phyloP scores from a whole-genome alignment of 352 stramenopile genomes.

The Globisporangium cederbergense region DNA sequence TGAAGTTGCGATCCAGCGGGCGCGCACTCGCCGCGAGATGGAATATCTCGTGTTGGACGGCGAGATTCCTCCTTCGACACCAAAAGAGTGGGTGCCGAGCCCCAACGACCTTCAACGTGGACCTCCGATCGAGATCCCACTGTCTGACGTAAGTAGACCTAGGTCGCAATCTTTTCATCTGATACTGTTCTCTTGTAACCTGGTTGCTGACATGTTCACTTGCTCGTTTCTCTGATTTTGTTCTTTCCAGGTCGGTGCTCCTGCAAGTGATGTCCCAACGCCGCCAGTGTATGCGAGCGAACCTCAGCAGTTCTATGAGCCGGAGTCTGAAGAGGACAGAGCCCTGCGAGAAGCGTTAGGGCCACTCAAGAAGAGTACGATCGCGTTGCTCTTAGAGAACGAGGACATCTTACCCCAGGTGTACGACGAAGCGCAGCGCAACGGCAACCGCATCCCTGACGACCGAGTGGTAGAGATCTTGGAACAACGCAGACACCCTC shows the following conservation, averaged over 20 bases:
- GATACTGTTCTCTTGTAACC: not conserved
- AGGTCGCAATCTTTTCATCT: not conserved
- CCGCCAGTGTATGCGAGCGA: slow-evolving; percentile 3
- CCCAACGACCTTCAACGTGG: slow-evolving; percentile 60
- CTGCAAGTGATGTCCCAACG: slow-evolving; percentile 3
- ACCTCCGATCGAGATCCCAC: slow-evolving; percentile 53
- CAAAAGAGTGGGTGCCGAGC: slow-evolving; percentile 73
- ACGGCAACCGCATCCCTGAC: slow-evolving; percentile 74
- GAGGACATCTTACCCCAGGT: slow-evolving; percentile 73
- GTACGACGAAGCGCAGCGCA: slow-evolving; percentile 76
- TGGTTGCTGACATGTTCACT: not conserved
- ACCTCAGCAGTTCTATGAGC: slow-evolving; percentile 16
- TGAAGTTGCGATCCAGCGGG: slow-evolving; percentile 64
- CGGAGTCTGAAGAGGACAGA: slow-evolving; percentile 51
- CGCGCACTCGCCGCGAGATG: slow-evolving; percentile 72
- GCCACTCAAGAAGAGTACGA: slow-evolving; percentile 68
- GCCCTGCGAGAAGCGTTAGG: slow-evolving; percentile 64
- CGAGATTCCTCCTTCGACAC: slow-evolving; percentile 69
- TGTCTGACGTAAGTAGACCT: slow-evolving; percentile 49
- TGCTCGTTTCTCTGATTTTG: not conserved
- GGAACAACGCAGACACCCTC: slow-evolving; percentile 50
- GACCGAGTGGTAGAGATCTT: slow-evolving; percentile 77
- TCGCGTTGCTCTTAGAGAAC: slow-evolving; percentile 68
- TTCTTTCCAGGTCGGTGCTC: slow-evolving; percentile 11
- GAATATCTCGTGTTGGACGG: slow-evolving; percentile 81